phyloP scores from a whole-genome alignment of 305 asterid genomes.

The Fraxinus sp. region DNA sequence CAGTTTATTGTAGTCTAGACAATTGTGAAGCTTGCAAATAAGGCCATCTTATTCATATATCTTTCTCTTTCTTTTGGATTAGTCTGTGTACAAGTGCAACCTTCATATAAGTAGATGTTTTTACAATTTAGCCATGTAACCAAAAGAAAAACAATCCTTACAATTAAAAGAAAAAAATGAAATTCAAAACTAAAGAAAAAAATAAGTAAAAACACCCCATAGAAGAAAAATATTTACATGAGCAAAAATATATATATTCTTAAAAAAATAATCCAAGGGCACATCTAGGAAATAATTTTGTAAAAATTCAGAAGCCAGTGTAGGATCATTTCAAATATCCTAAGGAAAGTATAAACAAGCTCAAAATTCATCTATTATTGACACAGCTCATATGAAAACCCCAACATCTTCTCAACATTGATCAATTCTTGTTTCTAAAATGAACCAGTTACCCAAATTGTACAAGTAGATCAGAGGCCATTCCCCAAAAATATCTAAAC shows the following conservation, averaged over 20 bases:
- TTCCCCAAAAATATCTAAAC: not conserved
- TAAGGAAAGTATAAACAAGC: not conserved
- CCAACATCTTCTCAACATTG: not conserved
- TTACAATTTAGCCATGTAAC: no score
- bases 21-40: no score
- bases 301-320: not conserved
- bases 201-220: no score
- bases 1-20: no score
- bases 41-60: no score
- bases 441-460: not conserved
- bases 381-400: not conserved
- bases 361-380: not conserved
- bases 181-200: no score
- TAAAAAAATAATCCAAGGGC: not conserved
- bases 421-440: not conserved
- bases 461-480: not conserved
- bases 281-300: not conserved
- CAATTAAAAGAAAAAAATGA: no score
- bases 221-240: not conserved
- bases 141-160: no score
- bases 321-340: not conserved
- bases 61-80: no score
- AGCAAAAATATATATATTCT: not conserved
- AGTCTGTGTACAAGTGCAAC: no score
- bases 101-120: no score